Evolutionary conservation across 148 eudicot species (phyloP).

Genomic region (Rhododendron vialii): DNA sequence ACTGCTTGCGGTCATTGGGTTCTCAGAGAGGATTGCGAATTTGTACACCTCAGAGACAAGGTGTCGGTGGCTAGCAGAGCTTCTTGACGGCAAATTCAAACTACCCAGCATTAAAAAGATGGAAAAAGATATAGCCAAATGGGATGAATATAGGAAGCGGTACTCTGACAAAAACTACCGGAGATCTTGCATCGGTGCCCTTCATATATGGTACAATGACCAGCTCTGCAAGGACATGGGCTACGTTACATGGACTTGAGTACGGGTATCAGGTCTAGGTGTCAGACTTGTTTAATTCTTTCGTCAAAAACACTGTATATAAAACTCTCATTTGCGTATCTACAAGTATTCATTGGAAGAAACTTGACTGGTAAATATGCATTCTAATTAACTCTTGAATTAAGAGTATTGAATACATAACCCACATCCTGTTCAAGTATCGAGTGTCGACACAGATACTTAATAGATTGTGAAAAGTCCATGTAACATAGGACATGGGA

Average conservation of each 20-base stretch:
- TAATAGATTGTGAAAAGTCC: not conserved
- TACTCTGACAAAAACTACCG: conserved; percentile 26
- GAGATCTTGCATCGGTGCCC: conserved; percentile 50
- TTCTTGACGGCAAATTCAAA: conserved; percentile 52
- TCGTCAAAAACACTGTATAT: not conserved
- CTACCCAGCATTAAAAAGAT: conserved; percentile 52
- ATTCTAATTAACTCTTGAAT: not conserved
- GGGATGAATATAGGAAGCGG: conserved; percentile 44
- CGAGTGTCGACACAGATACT: not conserved
- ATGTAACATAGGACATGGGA: conserved; percentile 29
- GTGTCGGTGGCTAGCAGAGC: conserved; percentile 56
- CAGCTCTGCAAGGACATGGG: conserved; percentile 59
- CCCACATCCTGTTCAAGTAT: not conserved
- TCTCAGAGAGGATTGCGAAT: conserved; percentile 51
- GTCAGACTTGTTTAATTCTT: not conserved
- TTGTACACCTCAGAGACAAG: conserved; percentile 51
- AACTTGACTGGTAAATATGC: not conserved
- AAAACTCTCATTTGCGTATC: not conserved
- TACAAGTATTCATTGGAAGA: too few species aligned
- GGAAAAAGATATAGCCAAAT: conserved; percentile 47
- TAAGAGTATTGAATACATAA: not conserved
- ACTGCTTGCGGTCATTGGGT: conserved; percentile 59
- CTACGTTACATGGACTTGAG: not conserved
- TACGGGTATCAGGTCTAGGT: too few species aligned
- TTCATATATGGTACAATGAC: conserved; percentile 66